A percentile compares a stretch with the other conserved stretches of the same genome.
Conservation (phyloP, 352 stramenopile species). For the Pythium guiyangense region DNA sequence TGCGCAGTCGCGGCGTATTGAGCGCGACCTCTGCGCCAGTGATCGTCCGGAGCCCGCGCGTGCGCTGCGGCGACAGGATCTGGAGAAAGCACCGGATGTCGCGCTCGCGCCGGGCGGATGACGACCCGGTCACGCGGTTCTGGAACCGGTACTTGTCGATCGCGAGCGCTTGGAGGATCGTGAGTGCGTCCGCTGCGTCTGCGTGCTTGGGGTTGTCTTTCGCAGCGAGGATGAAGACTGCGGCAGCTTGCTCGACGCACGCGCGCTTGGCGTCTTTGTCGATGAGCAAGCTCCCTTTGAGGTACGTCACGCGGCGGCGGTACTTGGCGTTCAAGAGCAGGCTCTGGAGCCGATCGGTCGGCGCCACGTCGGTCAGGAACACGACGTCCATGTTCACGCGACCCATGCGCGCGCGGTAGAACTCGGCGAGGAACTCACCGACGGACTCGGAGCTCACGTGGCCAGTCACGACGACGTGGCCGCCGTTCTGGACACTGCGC, state of each 20-base stretch:
- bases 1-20: conserved; percentile 39
- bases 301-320: conserved; percentile 39
- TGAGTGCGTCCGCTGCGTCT: conserved; percentile 41
- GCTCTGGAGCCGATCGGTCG: conserved; percentile 25
- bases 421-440: conserved; percentile 52
- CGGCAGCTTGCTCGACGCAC: conserved; percentile 35
- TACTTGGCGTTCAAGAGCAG: conserved; percentile 45
- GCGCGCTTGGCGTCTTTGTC: conserved; percentile 47
- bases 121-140: conserved; percentile 16
- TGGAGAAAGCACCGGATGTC: conserved; percentile 47
- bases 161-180: conserved; percentile 48
- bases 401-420: conserved; percentile 49
- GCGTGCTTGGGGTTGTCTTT: conserved; percentile 35
- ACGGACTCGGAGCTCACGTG: conserved; percentile 39
- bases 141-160: conserved; percentile 49
- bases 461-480: conserved; percentile 50
- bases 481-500: conserved; percentile 29
- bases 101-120: conserved; percentile 2
- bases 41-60: conserved; percentile 39
- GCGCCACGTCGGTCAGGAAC: conserved; percentile 32
- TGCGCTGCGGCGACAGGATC: conserved; percentile 40
- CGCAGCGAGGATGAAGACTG: conserved; percentile 52
- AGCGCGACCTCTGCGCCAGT: conserved; percentile 47
- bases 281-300: conserved; percentile 48
- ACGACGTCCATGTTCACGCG: conserved; percentile 65